Base-by-base conservation (phyloP, 257 asterid species). In the Eustoma russellianum region DNA sequence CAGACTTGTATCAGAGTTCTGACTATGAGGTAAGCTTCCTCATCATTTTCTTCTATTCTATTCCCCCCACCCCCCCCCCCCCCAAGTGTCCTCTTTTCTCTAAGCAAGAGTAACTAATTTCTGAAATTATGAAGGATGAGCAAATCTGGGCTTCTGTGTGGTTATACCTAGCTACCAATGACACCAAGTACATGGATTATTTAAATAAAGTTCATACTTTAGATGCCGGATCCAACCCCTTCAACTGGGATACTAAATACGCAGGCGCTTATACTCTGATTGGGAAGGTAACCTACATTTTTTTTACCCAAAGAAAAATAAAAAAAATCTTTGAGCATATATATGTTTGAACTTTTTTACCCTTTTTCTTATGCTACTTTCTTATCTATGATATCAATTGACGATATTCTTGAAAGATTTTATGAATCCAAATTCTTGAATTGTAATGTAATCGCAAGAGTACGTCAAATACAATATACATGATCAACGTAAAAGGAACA, bases 221-320 rank as follows among this genome's bases (percentile, higher is more conserved):
- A 2, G 88, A 88, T 6, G 88, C 85, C 16, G 61, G 80, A 1
- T 56, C 85, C 61, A 14, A 15, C 13, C 70, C 17, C 65, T 79
- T 85, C 48, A 77, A 87, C 2, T 81, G 91, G 94, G 94, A 81
- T 28, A 88, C 81, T 75, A 81, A 85, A 59, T 81, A 54, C 47
- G 62, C 34, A 1, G 91, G 91, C 0, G 77, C 74, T 43, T 85
- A 79, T 47, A 41, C 79, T 33, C 77, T 85, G 6, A 46, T 85
- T 17, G 55, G 79, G 5, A 67, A 77, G 87, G 94, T 81, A 43
- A 40, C 5, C 2, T n/a, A 2, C n/a, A 28, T 18, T 24, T n/a
- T n/a, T n/a, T n/a, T n/a, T n/a, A n/a, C n/a, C n/a, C n/a, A n/a
- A n/a, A n/a, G n/a, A n/a, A n/a, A n/a, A n/a, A n/a, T n/a, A n/a